Evolutionary conservation across 352 stramenopile species (phyloP).

Genomic region (Lagenidium giganteum): DNA sequence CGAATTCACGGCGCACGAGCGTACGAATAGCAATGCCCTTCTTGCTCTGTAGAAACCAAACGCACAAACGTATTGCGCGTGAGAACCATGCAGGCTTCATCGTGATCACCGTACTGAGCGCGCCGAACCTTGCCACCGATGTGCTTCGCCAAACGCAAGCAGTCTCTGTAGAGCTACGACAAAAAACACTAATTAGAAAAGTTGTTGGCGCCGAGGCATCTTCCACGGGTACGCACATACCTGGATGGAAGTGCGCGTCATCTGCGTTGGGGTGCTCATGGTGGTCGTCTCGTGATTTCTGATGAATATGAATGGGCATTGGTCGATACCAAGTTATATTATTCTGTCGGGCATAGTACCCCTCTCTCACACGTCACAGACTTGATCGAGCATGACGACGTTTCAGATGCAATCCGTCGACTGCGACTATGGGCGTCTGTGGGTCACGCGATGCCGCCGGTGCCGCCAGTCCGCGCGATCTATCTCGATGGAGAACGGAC

Average conservation of each 20-base stretch:
- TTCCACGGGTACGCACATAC: conserved; percentile 14
- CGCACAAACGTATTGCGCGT: too few species aligned
- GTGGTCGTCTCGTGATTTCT: background rate
- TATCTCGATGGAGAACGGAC: conserved; percentile 46
- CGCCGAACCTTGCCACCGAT: conserved; percentile 71
- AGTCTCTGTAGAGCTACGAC: conserved; percentile 76
- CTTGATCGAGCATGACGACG: conserved; percentile 6
- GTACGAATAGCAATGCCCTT: conserved; percentile 73
- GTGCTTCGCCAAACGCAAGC: conserved; percentile 81
- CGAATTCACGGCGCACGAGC: conserved; percentile 73
- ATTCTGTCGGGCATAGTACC: conserved; percentile 14
- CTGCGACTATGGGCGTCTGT: conserved; percentile 41
- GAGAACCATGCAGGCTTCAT: background rate
- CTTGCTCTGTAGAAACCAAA: conserved; percentile 60
- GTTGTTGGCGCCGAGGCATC: too few species aligned
- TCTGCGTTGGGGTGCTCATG: conserved; percentile 56
- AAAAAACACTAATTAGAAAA: too few species aligned
- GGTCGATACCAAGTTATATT: conserved; percentile 1
- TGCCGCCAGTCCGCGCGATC: conserved; percentile 14
- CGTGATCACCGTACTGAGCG: background rate
- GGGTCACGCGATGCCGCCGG: conserved; percentile 25
- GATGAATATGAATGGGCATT: background rate
- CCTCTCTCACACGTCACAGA: background rate
- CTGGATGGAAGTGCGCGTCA: conserved; percentile 72
- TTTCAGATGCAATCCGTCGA: background rate